These are phyloP conservation scores for Rhizopogon salebrosus DNA, from an alignment of 768 basidiomycete species.

Conservation along the genomic window DNA sequence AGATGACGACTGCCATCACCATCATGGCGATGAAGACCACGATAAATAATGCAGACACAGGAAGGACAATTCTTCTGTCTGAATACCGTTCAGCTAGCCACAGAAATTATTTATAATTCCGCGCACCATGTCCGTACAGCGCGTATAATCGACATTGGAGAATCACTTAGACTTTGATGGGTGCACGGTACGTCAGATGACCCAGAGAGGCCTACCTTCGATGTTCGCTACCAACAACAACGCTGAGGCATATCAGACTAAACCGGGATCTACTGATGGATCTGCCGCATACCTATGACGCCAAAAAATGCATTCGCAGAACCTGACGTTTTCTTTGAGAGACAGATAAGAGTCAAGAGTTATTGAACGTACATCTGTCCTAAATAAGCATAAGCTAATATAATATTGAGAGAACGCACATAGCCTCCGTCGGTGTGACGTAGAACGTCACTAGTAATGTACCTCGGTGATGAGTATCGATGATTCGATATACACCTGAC, in stretches of 20 bases:
- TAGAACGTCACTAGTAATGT: background rate
- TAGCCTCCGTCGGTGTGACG: background rate
- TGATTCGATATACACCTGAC: background rate
- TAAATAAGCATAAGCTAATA: background rate
- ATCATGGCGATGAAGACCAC: background rate
- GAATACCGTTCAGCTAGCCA: background rate
- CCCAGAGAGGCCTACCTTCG: background rate
- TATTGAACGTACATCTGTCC: background rate
- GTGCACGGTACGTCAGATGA: background rate
- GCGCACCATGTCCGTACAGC: background rate
- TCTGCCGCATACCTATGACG: background rate
- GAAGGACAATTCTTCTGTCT: slow-evolving; percentile 3
- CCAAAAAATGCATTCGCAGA: background rate
- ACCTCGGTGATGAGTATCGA: background rate
- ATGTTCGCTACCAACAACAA: background rate
- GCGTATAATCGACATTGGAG: background rate
- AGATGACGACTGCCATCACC: background rate
- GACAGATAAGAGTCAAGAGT: background rate
- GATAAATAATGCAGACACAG: background rate
- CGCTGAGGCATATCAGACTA: background rate
- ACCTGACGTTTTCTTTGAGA: background rate
- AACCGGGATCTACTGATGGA: background rate
- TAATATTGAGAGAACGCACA: background rate
- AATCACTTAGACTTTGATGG: background rate
- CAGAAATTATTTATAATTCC: background rate